Base-by-base conservation (phyloP, 768 basidiomycete species). In the Trametes meyenii region DNA sequence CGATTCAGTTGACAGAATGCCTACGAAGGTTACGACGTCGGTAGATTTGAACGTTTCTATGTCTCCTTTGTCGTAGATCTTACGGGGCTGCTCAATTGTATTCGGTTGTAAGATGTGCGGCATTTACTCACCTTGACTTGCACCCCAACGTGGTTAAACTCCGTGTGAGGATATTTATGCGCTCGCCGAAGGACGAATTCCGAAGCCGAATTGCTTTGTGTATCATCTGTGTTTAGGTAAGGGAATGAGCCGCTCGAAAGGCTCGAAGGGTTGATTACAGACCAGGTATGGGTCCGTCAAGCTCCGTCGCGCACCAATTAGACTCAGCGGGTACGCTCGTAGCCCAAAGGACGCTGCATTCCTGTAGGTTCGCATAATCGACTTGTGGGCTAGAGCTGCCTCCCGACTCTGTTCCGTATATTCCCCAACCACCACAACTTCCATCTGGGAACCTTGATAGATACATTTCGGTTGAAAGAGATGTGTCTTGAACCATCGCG, bases 401-500 rank as follows among this genome's bases (percentile, higher is more conserved):
- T 44, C 73, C 71, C 24, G 73, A 70, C 12, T 66, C 48, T 19
- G 62, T 49, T 57, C 62, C 63, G 49, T 65, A 71, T 24, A 89
- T 73, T 6, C 89, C 91, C 92, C 92, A 93, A n/a, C 91, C 92
- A 26, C 89, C 90, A 58, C 81, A 84, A 44, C 68, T 69, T 1
- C 77, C 78, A 38, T 76, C 71, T 44, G 69, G 58, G 24, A 76
- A 72, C 43, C 69, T 78, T 2, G 85, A 81, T 43, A 90, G 76
- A 72, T 94, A 94, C 63, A 94, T 77, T 69, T 92, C 89, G 0
- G 84, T 82, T 5, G 88, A 85, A 17, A 82, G 70, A 2, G 90
- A 90, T 2, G 90, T 92, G 69, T 93, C 92, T 71, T 94, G 92
- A 33, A 93, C 79, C 88, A 93, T 90, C 24, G 82, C 87, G 35